Evolutionary conservation across 2,329 filamentous ascomycete species (phyloP).

Genomic region (Phaeosphaeriaceae sp.): DNA sequence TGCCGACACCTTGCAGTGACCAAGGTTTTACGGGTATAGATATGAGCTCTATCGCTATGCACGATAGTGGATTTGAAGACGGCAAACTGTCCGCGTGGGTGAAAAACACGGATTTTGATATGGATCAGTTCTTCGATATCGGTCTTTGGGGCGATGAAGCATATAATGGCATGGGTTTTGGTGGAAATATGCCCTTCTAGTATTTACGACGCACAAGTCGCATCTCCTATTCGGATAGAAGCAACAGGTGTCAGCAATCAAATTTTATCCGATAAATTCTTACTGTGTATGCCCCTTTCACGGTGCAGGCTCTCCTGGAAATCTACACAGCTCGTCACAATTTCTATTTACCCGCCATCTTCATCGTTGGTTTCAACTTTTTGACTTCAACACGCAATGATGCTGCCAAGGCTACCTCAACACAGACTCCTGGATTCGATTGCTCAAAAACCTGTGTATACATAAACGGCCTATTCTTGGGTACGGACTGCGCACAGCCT

Average conservation of each 20-base stretch:
- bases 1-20: conserved; percentile 8
- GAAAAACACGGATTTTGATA: conserved; percentile 37
- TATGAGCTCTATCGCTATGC: conserved; percentile 4
- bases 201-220: not conserved
- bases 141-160: conserved; percentile 35
- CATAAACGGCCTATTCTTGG: not conserved
- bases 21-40: not conserved
- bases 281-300: not conserved
- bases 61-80: conserved; percentile 1
- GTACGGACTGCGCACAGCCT: not conserved
- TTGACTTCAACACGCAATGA: not conserved
- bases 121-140: conserved; percentile 43
- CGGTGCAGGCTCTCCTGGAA: not conserved
- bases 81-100: conserved; percentile 32
- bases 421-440: too few species aligned
- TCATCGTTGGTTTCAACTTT: not conserved
- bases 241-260: too few species aligned
- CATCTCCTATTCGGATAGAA: not conserved
- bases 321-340: too few species aligned
- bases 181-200: conserved; percentile 3
- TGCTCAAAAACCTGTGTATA: not conserved
- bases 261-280: not conserved
- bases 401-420: not conserved
- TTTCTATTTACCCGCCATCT: too few species aligned
- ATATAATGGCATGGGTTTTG: conserved; percentile 39